Percentiles rank a stretch among this genome's conserved stretches.
Evolutionary conservation across 768 basidiomycete genomes (phyloP).

Genomic region (Tulasnella sp.): DNA sequence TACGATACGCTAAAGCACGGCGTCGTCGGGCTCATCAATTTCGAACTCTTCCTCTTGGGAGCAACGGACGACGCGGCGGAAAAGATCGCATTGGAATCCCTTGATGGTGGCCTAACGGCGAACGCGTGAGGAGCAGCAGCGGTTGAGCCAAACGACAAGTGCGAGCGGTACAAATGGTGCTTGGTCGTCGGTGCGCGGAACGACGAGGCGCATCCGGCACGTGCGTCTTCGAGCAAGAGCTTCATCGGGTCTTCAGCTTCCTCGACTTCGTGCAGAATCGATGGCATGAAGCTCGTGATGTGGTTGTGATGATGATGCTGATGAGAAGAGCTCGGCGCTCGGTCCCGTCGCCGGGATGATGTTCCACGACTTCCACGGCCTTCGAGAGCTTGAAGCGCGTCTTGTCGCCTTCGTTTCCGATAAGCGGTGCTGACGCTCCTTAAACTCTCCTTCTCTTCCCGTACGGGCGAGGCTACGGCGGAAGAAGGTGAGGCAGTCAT

Average conservation of each 20-base stretch:
- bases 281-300: constrained; percentile 14
- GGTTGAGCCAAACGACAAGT: constrained; percentile 5
- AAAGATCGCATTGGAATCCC: neutral
- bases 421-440: constrained; percentile 6
- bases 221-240: neutral
- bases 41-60: constrained; percentile 4
- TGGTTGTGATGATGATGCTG: neutral
- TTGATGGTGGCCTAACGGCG: neutral
- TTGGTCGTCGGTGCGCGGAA: neutral
- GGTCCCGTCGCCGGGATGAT: constrained; percentile 1
- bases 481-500: neutral
- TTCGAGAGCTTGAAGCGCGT: constrained; percentile 12
- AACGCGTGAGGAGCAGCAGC: neutral
- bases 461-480: neutral
- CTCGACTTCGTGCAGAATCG: constrained; percentile 11
- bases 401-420: neutral
- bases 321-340: neutral
- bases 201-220: neutral
- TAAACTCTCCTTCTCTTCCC: constrained; percentile 1
- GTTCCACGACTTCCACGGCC: constrained; percentile 9
- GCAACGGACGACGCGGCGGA: neutral
- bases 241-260: constrained; percentile 11
- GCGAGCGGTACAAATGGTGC: constrained; percentile 6
- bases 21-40: constrained; percentile 4
- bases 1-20: neutral